Percentiles rank a stretch among this genome's conserved stretches.
phyloP scores from a whole-genome alignment of 495 filamentous ascomycete genomes.

The Apodospora peruviana region DNA sequence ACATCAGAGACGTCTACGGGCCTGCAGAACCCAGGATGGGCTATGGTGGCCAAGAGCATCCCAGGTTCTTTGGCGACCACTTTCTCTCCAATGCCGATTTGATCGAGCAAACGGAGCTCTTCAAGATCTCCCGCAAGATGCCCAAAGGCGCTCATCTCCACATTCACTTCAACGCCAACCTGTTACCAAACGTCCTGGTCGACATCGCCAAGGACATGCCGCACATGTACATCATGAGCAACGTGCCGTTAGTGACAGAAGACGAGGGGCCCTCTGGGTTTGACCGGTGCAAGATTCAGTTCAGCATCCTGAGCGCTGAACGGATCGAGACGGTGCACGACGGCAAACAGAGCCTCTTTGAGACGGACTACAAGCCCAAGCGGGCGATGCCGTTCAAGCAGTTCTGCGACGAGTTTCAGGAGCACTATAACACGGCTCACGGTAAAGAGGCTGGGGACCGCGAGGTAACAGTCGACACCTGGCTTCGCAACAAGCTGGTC shows the following conservation, averaged over 20 bases:
- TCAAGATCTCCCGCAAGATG: conserved; percentile 35
- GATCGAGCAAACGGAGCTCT: conserved; percentile 40
- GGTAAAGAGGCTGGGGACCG: background rate
- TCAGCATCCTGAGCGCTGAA: conserved; percentile 36
- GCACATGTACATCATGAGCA: conserved; percentile 49
- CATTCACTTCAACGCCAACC: conserved; percentile 53
- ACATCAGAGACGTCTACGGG: conserved; percentile 22
- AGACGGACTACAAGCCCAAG: conserved; percentile 19
- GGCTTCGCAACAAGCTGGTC: conserved; percentile 44
- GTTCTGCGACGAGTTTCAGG: conserved; percentile 23
- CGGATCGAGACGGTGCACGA: conserved; percentile 9
- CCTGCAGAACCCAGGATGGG: conserved; percentile 13
- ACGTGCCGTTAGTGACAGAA: conserved; percentile 23
- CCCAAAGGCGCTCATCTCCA: conserved; percentile 53
- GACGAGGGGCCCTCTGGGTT: conserved; percentile 20
- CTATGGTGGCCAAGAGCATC: conserved; percentile 24
- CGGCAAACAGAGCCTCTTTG: conserved; percentile 14
- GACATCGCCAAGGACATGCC: conserved; percentile 42
- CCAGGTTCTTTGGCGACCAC: conserved; percentile 35
- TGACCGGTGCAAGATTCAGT: conserved; percentile 42
- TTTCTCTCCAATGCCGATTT: conserved; percentile 42
- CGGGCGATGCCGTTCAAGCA: conserved; percentile 32
- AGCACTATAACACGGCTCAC: conserved; percentile 2
- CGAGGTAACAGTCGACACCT: conserved; percentile 21
- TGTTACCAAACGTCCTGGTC: conserved; percentile 43